phyloP scores from a whole-genome alignment of 768 basidiomycete genomes.

The Rhodotorula toruloides region DNA sequence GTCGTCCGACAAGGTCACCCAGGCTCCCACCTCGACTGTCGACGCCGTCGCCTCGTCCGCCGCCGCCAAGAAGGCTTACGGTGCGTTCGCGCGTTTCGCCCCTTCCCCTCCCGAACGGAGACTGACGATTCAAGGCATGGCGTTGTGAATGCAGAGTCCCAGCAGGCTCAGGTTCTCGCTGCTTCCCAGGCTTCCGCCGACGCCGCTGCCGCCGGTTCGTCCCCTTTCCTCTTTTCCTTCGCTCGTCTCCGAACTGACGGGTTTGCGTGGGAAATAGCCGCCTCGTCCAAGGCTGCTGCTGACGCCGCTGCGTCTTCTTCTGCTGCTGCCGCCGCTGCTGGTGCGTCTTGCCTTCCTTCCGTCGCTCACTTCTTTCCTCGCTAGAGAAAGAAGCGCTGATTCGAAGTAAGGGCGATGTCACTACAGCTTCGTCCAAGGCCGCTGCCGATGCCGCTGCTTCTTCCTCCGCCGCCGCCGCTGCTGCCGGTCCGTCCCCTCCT shows the following conservation, averaged over 20 bases:
- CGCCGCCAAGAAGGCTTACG: background rate
- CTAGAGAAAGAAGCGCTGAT: too few species aligned
- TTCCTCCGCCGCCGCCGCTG: background rate
- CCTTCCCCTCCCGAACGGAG: background rate
- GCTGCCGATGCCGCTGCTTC: constrained; percentile 2
- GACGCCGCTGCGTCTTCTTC: background rate
- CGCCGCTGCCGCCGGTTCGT: background rate
- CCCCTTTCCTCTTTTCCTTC: background rate
- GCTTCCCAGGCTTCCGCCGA: constrained; percentile 1
- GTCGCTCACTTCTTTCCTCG: too few species aligned
- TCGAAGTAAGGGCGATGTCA: too few species aligned
- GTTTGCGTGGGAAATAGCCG: background rate
- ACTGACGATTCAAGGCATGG: too few species aligned
- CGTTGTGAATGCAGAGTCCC: background rate
- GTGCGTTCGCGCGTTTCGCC: background rate
- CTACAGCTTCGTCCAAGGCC: background rate
- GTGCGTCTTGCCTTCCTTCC: background rate
- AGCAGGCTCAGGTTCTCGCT: background rate
- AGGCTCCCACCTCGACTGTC: background rate
- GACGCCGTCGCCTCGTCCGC: background rate
- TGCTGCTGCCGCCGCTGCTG: background rate
- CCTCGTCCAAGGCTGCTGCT: background rate
- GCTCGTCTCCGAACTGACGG: background rate
- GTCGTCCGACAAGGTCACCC: background rate
- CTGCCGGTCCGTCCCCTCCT: background rate